Evolutionary conservation across 176 grass and related monocot species (phyloP), one percentile per base, ranked within the genome.

Genomic region (Miscanthus lutarioriparius): DNA sequence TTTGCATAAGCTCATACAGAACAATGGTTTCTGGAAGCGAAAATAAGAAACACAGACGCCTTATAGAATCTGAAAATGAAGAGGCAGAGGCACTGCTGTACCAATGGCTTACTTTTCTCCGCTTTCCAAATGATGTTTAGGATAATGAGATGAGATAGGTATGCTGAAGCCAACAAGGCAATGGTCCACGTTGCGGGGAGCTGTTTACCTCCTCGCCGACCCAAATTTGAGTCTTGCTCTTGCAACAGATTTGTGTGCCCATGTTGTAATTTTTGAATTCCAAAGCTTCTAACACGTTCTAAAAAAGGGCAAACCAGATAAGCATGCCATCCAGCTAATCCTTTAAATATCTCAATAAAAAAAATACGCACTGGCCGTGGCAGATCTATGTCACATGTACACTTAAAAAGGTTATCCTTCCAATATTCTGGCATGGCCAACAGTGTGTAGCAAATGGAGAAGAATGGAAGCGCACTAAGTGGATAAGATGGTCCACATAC

Each of bases 401-500:
- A 76, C 30, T 48, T 48, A 19, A 64, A 19, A 19, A 53, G 17
- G 1, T 53, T 53, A 53, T 20, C 49, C 49, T 53, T 53, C 76
- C 77, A 53, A 27, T 69, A 82, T 45, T 77, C 5, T 77, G 48
- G 51, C 72, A 63, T 87, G 79, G 37, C 48, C 47, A 77, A 37
- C 72, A 28, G 27, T 32, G 26, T 51, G 27, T 28, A 62, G 72
- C 44, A 70, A 75, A 80, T 80, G 75, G 62, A 80, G n/a, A 70
- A 62, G 8, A 89, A 70, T 85, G 70, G 69, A 59, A 28, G 33
- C 69, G 48, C 76, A 84, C 59, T 80, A 37, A 69, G 76, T 49
- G 48, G 43, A 78, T 67, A n/a, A 44, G 44, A 45, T 79, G 75
- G 59, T 10, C 75, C 54, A 35, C 22, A 88, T 40, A 56, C 49